These are phyloP conservation scores for Hypoxylon sp. DNA, from an alignment of 2,329 filamentous ascomycete genomes.

Conservation along the genomic window DNA sequence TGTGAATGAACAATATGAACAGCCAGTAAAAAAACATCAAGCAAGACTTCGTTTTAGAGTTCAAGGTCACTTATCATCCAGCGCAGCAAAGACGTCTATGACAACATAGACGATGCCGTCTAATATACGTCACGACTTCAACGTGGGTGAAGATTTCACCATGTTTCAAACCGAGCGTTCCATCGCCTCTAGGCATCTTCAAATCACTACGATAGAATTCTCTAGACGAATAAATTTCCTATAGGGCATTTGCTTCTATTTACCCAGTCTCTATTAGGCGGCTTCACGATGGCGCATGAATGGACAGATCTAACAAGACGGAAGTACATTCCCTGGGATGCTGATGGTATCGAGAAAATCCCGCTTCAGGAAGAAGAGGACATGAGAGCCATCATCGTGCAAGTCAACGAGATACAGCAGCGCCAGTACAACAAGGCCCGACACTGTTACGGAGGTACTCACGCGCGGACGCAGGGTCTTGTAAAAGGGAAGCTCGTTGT, in stretches of 20 bases:
- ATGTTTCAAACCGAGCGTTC: background rate
- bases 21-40: no score
- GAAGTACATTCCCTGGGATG: conserved; percentile 18
- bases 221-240: background rate
- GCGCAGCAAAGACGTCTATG: conserved; percentile 7
- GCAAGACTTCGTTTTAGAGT: no score
- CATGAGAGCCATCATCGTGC: conserved; percentile 14
- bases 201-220: background rate
- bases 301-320: conserved; percentile 4
- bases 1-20: no score
- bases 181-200: background rate
- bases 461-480: conserved; percentile 57
- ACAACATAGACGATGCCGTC: conserved; percentile 11
- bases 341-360: conserved; percentile 17
- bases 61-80: background rate
- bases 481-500: conserved; percentile 58
- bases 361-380: conserved; percentile 19
- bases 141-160: background rate
- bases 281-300: conserved; percentile 11
- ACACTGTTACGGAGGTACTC: conserved; percentile 47
- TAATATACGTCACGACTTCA: conserved; percentile 18
- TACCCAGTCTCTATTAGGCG: no score
- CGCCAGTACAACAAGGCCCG: conserved; percentile 25
- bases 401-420: conserved; percentile 24
- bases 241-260: no score